Evolutionary conservation across 441 rosid genomes (phyloP).

Genomic region (Gossypium schwendimanii): DNA sequence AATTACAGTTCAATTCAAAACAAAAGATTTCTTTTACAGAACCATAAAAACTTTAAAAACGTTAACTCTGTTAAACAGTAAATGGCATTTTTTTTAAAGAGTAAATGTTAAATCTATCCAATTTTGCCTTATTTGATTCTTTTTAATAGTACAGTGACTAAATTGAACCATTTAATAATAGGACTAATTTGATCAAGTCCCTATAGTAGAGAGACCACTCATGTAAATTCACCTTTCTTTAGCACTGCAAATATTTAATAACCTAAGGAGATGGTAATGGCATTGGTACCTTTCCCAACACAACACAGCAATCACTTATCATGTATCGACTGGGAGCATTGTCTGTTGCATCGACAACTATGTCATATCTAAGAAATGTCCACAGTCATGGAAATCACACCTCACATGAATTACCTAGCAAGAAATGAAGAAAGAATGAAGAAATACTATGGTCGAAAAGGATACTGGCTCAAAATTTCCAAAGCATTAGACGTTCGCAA

Average conservation of each 20-base stretch:
- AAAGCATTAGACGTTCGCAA: conserved; percentile 79
- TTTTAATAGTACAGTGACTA: too few species aligned
- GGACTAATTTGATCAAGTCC: too few species aligned
- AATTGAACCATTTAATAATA: too few species aligned
- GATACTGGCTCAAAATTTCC: conserved; percentile 87
- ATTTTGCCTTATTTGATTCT: too few species aligned
- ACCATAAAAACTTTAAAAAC: too few species aligned
- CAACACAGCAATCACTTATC: conserved; percentile 94
- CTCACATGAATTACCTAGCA: background rate
- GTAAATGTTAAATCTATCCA: too few species aligned
- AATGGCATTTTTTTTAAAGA: too few species aligned
- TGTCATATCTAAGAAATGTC: conserved; percentile 53
- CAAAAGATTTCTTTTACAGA: too few species aligned
- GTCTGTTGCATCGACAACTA: conserved; percentile 87
- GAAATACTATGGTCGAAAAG: conserved; percentile 20
- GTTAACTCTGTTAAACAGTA: too few species aligned
- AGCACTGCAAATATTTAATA: background rate
- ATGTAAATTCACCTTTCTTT: background rate
- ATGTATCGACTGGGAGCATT: conserved; percentile 95
- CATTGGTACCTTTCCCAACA: conserved; percentile 69
- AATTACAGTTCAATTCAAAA: too few species aligned
- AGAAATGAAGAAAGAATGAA: background rate
- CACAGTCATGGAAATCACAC: conserved; percentile 32
- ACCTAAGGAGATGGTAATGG: background rate
- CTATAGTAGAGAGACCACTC: too few species aligned